A percentile compares a stretch with the other conserved stretches of the same genome.
These are phyloP conservation scores for Microsporum ferrugineum DNA, from an alignment of 2,329 filamentous ascomycete species.

Conservation along the genomic window DNA sequence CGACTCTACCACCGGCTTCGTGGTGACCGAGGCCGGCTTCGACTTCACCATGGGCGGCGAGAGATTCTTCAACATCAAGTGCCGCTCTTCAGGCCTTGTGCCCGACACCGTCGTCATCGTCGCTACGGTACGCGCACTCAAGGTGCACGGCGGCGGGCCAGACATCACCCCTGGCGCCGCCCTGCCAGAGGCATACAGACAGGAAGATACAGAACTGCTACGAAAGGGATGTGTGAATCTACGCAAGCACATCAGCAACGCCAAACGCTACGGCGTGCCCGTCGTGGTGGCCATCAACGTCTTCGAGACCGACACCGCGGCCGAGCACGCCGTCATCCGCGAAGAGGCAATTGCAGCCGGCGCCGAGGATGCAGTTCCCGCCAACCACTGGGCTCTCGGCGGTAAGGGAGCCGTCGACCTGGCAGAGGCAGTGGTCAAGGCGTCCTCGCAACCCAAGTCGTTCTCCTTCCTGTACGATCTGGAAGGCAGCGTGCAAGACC, in stretches of 20 bases:
- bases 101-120: conserved; percentile 93
- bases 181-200: conserved; percentile 76
- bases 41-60: conserved; percentile 99
- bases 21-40: conserved; percentile 93
- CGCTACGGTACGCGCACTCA: conserved; percentile 86
- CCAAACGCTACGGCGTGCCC: conserved; percentile 76
- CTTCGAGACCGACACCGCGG: conserved; percentile 86
- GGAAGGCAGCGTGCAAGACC: conserved; percentile 68
- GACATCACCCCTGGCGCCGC: conserved; percentile 78
- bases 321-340: conserved; percentile 76
- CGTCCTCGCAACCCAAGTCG: conserved; percentile 70
- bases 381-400: conserved; percentile 95
- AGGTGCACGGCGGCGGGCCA: conserved; percentile 94
- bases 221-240: conserved; percentile 86
- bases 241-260: conserved; percentile 88
- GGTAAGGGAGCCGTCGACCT: conserved; percentile 82
- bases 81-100: conserved; percentile 79
- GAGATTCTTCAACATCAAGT: conserved; percentile 99
- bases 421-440: conserved; percentile 72
- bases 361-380: conserved; percentile 82
- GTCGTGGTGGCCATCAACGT: conserved; percentile 97
- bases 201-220: conserved; percentile 87
- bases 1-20: conserved; percentile 72
- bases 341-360: conserved; percentile 87
- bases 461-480: conserved; percentile 79